Evolutionary conservation across 495 filamentous ascomycete species (phyloP), one percentile per base, ranked within the genome.

Genomic region (Articulospora tetracladia): DNA sequence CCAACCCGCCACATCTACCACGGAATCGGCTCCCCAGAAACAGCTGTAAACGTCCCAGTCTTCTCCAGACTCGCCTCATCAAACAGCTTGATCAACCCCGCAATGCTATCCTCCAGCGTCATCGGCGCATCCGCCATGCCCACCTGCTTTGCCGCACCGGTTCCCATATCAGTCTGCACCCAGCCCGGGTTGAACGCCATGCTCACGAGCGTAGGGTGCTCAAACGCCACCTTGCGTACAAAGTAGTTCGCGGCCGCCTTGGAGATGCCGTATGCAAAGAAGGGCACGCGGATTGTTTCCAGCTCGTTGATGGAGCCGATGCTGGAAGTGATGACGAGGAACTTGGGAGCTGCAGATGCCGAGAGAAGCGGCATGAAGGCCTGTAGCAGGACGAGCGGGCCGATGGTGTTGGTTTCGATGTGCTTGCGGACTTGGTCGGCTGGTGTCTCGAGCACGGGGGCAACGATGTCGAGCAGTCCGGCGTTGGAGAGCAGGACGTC

Each of bases 401-500:
- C 70, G 20, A 71, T 56, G n/a, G 70, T 69, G 57, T 81, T 81
- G 28, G 76, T 65, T 8, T 73, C 67, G 52, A 79, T 52, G 44
- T 74, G 66, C 39, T 74, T 53, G 34, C 68, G 61, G 20, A 80
- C 51, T 13, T 67, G 62, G 3, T 63, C 63, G 13, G 72, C 58
- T 13, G 57, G 67, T 2, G 68, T 68, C 11, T 71, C 57, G 10
- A 61, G 52, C n/a, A 70, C 59, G 24, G 66, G 60, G 27, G 32
- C 58, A 1, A 60, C 28, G 24, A 53, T 23, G 7, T 63, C 20
- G 49, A 64, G 60, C n/a, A 74, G 64, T 3, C 75, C 79, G 1
- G 80, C 77, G 59, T 83, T 83, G 50, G 80, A 77, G 30, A 84
- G 72, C 6, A 83, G 69, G 19, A 79, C 69, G 63, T 83, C 77